These are phyloP conservation scores for Hymenoscyphus linearis DNA, from an alignment of 2,329 filamentous ascomycete genomes.

Conservation along the genomic window DNA sequence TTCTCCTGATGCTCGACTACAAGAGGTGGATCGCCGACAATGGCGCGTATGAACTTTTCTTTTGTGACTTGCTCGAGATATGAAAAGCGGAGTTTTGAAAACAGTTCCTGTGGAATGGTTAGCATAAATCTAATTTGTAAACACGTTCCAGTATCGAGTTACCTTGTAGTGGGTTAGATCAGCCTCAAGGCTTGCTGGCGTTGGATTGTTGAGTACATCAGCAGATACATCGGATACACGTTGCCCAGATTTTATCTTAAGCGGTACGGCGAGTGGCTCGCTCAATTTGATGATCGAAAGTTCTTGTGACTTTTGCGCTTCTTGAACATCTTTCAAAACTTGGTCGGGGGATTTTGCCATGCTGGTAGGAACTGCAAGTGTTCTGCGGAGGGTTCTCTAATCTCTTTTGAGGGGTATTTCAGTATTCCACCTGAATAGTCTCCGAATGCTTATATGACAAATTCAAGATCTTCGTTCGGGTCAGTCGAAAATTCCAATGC, in stretches of 20 bases:
- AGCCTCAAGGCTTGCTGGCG: conserved; percentile 69
- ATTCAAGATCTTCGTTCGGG: not conserved
- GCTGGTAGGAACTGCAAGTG: not conserved
- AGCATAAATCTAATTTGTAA: not conserved
- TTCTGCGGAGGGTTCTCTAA: not conserved
- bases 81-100: conserved; percentile 92
- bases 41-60: conserved; percentile 91
- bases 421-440: not conserved
- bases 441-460: not conserved
- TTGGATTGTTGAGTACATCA: conserved; percentile 61
- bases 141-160: conserved; percentile 4
- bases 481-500: not conserved
- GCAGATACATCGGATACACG: conserved; percentile 70
- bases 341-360: conserved; percentile 29
- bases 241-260: conserved; percentile 37
- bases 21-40: conserved; percentile 83
- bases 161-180: conserved; percentile 84
- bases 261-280: conserved; percentile 61
- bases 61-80: conserved; percentile 99
- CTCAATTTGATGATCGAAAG: conserved; percentile 73
- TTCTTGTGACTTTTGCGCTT: conserved; percentile 53
- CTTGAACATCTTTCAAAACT: conserved; percentile 44
- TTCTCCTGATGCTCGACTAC: conserved; percentile 83
- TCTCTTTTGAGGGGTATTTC: not conserved
- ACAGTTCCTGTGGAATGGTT: conserved; percentile 59